A percentile compares a stretch with the other conserved stretches of the same genome.
Evolutionary conservation across 108 stramenopile genomes (phyloP).

Genomic region (Nitzschia inconspicua): DNA sequence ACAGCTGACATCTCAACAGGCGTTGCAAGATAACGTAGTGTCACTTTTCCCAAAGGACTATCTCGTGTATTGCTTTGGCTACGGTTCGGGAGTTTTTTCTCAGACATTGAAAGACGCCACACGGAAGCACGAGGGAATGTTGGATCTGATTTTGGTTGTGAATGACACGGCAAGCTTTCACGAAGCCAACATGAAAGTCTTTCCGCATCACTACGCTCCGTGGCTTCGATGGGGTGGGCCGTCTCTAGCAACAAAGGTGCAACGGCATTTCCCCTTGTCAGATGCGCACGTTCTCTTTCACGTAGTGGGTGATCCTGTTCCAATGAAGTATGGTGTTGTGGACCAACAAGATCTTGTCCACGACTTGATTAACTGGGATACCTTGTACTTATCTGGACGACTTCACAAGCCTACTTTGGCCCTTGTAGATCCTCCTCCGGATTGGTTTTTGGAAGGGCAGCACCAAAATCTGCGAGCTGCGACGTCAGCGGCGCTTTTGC

Average conservation of each 20-base stretch:
- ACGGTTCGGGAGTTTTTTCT: conserved; percentile 80
- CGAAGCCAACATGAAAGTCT: conserved; percentile 41
- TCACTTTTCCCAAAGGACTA: conserved; percentile 49
- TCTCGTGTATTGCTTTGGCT: conserved; percentile 73
- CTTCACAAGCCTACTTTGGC: conserved; percentile 79
- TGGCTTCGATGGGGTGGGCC: conserved; percentile 20
- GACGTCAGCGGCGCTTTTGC: conserved; percentile 59
- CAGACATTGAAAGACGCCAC: conserved; percentile 32
- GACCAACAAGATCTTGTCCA: conserved; percentile 46
- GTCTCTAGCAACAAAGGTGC: conserved; percentile 12
- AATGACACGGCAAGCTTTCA: conserved; percentile 59
- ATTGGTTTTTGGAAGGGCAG: conserved; percentile 44
- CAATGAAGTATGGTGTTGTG: conserved; percentile 79
- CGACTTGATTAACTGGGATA: conserved; percentile 70
- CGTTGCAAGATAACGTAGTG: conserved; percentile 20
- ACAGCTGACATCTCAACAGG: conserved; percentile 14
- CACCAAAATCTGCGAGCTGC: conserved; percentile 55
- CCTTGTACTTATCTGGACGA: conserved; percentile 78
- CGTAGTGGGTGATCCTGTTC: conserved; percentile 1
- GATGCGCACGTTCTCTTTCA: conserved; percentile 40
- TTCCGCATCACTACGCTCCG: conserved; percentile 67
- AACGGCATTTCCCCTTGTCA: conserved; percentile 13
- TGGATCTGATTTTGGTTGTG: conserved; percentile 75
- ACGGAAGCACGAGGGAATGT: conserved; percentile 35
- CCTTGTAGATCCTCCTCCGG: conserved; percentile 23